A percentile compares a stretch with the other conserved stretches of the same genome.
These are phyloP conservation scores for Pseudocercospora vitis DNA, from an alignment of 2,329 filamentous ascomycete species.

Conservation along the genomic window DNA sequence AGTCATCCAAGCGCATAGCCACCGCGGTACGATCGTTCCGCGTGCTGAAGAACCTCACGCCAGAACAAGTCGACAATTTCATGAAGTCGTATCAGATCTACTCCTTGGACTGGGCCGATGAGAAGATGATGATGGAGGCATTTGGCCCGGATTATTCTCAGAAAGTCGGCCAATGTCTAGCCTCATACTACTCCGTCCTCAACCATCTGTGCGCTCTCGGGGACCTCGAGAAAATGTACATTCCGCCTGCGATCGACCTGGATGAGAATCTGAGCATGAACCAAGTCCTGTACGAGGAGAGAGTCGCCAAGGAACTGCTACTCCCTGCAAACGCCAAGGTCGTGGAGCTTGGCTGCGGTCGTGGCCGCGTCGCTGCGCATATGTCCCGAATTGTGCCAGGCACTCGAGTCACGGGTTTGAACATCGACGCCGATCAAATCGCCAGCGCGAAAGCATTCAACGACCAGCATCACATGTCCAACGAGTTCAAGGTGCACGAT, in stretches of 20 bases:
- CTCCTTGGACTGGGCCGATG: conserved; percentile 34
- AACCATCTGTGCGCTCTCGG: conserved; percentile 36
- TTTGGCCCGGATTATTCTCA: conserved; percentile 32
- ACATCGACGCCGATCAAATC: conserved; percentile 35
- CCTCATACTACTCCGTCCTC: conserved; percentile 34
- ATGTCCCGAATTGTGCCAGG: conserved; percentile 28
- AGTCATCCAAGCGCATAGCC: conserved; percentile 23
- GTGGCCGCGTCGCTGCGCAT: conserved; percentile 35
- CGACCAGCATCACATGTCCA: conserved; percentile 22
- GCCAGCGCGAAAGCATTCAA: conserved; percentile 31
- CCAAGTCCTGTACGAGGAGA: conserved; percentile 34
- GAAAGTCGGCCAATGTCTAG: conserved; percentile 31
- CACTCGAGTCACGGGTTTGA: conserved; percentile 32
- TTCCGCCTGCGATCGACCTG: conserved; percentile 32
- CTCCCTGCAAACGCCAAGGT: conserved; percentile 31
- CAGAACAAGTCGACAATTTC: conserved; percentile 32
- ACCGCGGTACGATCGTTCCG: conserved; percentile 33
- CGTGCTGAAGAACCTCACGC: conserved; percentile 29
- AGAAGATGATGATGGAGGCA: conserved; percentile 31
- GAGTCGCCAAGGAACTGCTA: conserved; percentile 30
- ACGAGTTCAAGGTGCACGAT: conserved; percentile 30
- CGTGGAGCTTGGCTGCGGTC: conserved; percentile 34
- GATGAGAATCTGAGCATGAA: conserved; percentile 26
- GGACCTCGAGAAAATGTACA: conserved; percentile 36
- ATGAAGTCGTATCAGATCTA: conserved; percentile 36